Percentiles rank a stretch among this genome's conserved stretches.
phyloP scores from a whole-genome alignment of 441 rosid genomes.

The Pelargonium cotyledonis region DNA sequence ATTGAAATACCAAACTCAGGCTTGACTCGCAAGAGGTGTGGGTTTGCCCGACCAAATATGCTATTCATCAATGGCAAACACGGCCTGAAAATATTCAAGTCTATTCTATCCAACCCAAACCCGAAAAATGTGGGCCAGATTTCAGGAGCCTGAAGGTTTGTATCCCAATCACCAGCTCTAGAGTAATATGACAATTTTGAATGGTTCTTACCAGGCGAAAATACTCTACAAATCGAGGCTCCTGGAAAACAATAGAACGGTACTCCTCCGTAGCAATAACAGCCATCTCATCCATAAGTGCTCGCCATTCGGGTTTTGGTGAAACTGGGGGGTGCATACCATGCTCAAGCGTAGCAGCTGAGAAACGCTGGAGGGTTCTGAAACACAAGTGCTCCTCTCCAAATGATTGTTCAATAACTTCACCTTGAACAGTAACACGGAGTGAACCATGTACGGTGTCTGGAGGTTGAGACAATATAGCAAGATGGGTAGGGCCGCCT shows the following conservation, averaged over 20 bases:
- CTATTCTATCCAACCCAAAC: too few relatives aligned
- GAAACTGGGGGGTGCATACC: too few relatives aligned
- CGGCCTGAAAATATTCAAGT: too few relatives aligned
- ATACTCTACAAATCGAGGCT: slow-evolving; percentile 88
- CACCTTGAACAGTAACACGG: slow-evolving; percentile 30
- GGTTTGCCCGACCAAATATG: too few relatives aligned
- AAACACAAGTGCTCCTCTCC: slow-evolving; percentile 64
- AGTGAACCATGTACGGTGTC: slow-evolving; percentile 32
- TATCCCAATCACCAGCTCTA: too few relatives aligned
- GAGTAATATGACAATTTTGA: not conserved
- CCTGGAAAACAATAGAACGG: slow-evolving; percentile 75
- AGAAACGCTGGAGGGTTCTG: slow-evolving; percentile 79
- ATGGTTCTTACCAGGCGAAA: slow-evolving; percentile 72
- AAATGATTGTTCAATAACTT: slow-evolving; percentile 63
- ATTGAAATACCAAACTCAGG: too few relatives aligned
- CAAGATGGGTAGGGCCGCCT: slow-evolving; percentile 97
- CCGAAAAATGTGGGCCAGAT: too few relatives aligned
- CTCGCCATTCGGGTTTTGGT: slow-evolving; percentile 73
- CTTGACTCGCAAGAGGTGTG: too few relatives aligned
- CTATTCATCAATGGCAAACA: too few relatives aligned
- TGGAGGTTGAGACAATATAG: slow-evolving; percentile 98
- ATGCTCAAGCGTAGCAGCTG: slow-evolving; percentile 78
- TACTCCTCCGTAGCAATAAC: slow-evolving; percentile 77
- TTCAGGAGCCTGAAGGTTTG: too few relatives aligned
- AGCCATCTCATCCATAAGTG: slow-evolving; percentile 80